phyloP scores from a whole-genome alignment of 495 filamentous ascomycete species.

The Evansstolkia leycettana region DNA sequence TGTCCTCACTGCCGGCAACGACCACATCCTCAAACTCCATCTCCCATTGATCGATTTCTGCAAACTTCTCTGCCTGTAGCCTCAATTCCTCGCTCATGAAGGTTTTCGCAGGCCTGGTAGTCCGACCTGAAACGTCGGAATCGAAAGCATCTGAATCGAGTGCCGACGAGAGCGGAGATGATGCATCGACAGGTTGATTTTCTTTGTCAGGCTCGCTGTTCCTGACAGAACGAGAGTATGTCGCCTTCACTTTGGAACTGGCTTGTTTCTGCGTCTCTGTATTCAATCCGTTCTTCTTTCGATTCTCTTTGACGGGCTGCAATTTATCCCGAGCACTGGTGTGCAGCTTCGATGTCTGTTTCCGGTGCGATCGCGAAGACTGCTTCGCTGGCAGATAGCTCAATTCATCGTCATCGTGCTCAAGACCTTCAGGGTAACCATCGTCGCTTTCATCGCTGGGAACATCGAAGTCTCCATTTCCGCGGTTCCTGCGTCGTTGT shows the following conservation, averaged over 20 bases:
- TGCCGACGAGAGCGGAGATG: slow-evolving; percentile 28
- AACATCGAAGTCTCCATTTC: slow-evolving; percentile 9
- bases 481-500: slow-evolving; percentile 12
- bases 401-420: slow-evolving; percentile 30
- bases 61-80: slow-evolving; percentile 41
- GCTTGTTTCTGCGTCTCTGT: slow-evolving; percentile 23
- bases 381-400: slow-evolving; percentile 15
- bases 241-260: slow-evolving; percentile 6
- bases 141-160: slow-evolving; percentile 22
- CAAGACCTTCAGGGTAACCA: slow-evolving; percentile 13
- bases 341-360: slow-evolving; percentile 10
- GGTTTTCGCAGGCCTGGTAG: slow-evolving; percentile 5
- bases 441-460: slow-evolving; percentile 25
- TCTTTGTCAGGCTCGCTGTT: slow-evolving; percentile 16
- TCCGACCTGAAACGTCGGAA: slow-evolving; percentile 9
- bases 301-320: slow-evolving; percentile 5
- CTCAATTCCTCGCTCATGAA: slow-evolving; percentile 27
- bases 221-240: slow-evolving; percentile 3
- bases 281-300: slow-evolving; percentile 1
- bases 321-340: slow-evolving; percentile 5
- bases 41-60: slow-evolving; percentile 57
- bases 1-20: slow-evolving; percentile 14
- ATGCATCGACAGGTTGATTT: slow-evolving; percentile 14
- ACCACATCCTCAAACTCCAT: slow-evolving; percentile 59
- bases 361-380: slow-evolving; percentile 6